Evolutionary conservation across 176 grass and related monocot genomes (phyloP).

Genomic region (Eragrostis nindensis): DNA sequence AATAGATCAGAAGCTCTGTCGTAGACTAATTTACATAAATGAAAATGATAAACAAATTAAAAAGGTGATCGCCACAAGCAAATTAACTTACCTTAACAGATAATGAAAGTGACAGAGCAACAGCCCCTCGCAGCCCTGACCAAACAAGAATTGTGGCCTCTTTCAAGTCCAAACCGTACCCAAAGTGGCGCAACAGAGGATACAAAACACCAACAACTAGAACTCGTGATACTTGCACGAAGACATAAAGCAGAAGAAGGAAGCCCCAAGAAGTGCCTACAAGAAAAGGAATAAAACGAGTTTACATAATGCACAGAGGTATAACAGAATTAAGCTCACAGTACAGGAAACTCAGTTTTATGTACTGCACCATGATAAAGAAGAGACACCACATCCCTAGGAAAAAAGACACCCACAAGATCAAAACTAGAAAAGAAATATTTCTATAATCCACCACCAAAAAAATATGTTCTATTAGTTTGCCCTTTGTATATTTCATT

Average conservation of each 20-base stretch:
- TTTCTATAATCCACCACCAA: not conserved
- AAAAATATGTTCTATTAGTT: no score
- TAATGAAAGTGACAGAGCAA: constrained; percentile 75
- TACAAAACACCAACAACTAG: constrained; percentile 77
- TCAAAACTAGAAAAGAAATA: not conserved
- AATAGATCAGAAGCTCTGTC: constrained; percentile 16
- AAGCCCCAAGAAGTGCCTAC: constrained; percentile 88
- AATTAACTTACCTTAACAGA: constrained; percentile 80
- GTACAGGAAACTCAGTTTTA: not conserved
- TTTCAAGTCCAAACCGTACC: constrained; percentile 82
- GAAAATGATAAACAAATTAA: constrained; percentile 20
- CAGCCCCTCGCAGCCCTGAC: constrained; percentile 86
- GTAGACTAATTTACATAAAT: constrained; percentile 15
- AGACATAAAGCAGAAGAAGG: constrained; percentile 83
- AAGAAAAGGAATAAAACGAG: constrained; percentile 46
- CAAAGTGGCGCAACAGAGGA: constrained; percentile 79
- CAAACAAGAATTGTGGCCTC: constrained; percentile 86
- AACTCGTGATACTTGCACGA: constrained; percentile 71
- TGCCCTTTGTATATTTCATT: no score
- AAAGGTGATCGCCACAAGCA: not conserved
- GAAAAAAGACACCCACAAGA: not conserved
- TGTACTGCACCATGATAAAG: not conserved
- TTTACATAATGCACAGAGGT: not conserved
- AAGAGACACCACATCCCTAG: no score
- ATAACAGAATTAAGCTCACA: constrained; percentile 12